Base-by-base conservation (phyloP, 495 filamentous ascomycete genomes). In the Staphylotrichum tortipilum region DNA sequence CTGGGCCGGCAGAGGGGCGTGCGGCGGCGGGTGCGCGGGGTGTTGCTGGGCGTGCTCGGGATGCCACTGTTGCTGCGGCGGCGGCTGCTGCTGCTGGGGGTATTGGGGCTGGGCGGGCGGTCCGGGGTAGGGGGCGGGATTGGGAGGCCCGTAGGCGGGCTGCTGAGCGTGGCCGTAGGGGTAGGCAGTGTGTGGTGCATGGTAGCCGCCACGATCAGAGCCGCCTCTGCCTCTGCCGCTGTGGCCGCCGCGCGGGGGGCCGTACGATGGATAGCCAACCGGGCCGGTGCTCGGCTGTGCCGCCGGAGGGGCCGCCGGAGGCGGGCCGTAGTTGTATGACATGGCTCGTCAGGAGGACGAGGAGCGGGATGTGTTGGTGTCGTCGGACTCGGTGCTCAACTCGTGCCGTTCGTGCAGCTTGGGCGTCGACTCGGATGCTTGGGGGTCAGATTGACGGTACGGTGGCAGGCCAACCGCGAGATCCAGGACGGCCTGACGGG, bases 281-380 rank as follows among this genome's bases (percentile, higher is more conserved):
- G 49, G 52, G 14, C 53, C 54, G 22, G 55, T 58, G 38, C 45
- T 58, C 11, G 68, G 57, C 21, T 68, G 63, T 2, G 68, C 66
- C 4, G 68, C 63, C 23, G 71, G 68, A 33, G 77, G 78, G 33
- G 78, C 66, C 41, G 77, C 75, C 7, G 75, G 75, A 50, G 76
- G 76, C 26, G 76, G 75, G n/a, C 70, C 71, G 62, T 74, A 75
- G 18, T 67, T 68, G 61, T 77, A 79, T 46, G 72, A 67, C 66
- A 72, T 70, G 51, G 47, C 26, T 36, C 23, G 38, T 40, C 15
- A 23, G 14, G 14, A 12, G 35, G 9, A 33, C 15, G n/a, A 8
- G 2, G 40, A 14, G n/a, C n/a, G n/a, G n/a, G n/a, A n/a, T n/a
- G n/a, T n/a, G n/a, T n/a, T n/a, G n/a, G n/a, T n/a, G n/a, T n/a